phyloP scores from a whole-genome alignment of 257 asterid species.

The Nemophila menziesii region DNA sequence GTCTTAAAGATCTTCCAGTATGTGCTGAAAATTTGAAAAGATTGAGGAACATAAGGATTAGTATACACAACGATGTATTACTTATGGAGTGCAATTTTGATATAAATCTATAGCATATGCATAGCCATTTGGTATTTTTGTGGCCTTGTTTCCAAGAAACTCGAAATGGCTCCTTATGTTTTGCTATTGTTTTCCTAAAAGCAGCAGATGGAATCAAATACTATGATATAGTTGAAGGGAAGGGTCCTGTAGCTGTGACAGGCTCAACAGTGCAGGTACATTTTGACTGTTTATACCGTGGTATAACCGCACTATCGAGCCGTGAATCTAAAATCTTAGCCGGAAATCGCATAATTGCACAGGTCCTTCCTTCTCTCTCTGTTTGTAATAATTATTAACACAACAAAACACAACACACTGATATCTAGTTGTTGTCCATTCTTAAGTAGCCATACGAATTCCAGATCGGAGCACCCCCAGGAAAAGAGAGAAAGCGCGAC shows the following conservation, averaged over 20 bases:
- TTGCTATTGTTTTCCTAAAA: slow-evolving; percentile 12
- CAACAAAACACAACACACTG: slow-evolving; percentile 12
- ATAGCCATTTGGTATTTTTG: background rate
- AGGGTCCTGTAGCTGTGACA: slow-evolving; percentile 72
- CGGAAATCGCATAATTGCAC: slow-evolving; percentile 83
- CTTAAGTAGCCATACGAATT: slow-evolving; percentile 80
- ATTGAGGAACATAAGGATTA: background rate
- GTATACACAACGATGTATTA: background rate
- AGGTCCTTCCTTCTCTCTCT: slow-evolving; percentile 20
- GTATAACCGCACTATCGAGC: slow-evolving; percentile 89
- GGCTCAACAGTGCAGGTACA: slow-evolving; percentile 82
- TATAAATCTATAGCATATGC: background rate
- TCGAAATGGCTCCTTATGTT: too few species aligned
- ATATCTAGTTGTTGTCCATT: slow-evolving; percentile 13
- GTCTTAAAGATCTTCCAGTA: too few species aligned
- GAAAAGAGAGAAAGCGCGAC: slow-evolving; percentile 91
- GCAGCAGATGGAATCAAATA: slow-evolving; percentile 88
- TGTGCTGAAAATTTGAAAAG: too few species aligned
- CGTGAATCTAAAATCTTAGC: slow-evolving; percentile 93
- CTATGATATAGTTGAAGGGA: slow-evolving; percentile 71
- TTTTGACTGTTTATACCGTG: slow-evolving; percentile 83
- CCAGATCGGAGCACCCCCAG: slow-evolving; percentile 85
- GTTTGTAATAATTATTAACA: background rate
- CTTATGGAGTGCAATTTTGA: background rate
- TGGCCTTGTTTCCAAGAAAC: background rate